Evolutionary conservation across 768 basidiomycete genomes (phyloP), one percentile per base, ranked within the genome.

Genomic region (Amanita exitialis): DNA sequence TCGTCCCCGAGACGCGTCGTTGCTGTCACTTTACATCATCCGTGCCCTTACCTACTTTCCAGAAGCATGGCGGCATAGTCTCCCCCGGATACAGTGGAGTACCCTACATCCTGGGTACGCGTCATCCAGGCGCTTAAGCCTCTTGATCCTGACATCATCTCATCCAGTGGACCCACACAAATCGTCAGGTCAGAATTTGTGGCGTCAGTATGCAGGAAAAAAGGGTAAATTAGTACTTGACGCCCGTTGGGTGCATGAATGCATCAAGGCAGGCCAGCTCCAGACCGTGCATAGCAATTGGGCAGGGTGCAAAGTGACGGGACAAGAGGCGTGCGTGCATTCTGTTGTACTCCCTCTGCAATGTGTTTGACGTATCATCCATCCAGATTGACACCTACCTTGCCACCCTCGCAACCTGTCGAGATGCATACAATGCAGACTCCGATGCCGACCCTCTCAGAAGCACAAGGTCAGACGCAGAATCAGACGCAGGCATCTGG

Each of bases 241-340:
- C 58, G 74, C 78, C 4, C 76, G 77, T 42, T 92, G 90, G 90
- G 75, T 89, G 18, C 75, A 77, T 44, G 84, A 88, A 60, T 92
- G 90, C 58, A 72, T 92, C 58, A 79, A 82, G 57, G 67, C 74
- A 5, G 76, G 78, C 46, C 73, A 76, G 41, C 71, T 92, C 30
- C 84, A 87, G 62, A 87, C 85, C 0, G 90, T 83, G 59, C 75
- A 79, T 45, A 79, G 71, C 51, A 81, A 87, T 58, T 92, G 84
- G 79, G 87, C 83, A 9, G 85, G 79, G 21, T 91, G 86, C 58
- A 90, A 86, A 68, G 78, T 92, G 16, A 82, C 77, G 16, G 89
- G 88, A 20, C 73, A 70, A 15, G 87, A 91, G 65, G 66, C 70
- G 88, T 91, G 66, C 32, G 75, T 67, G n/a, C 8, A 34, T 48